Evolutionary conservation across 1,284 basidiomycete genomes (phyloP).

Genomic region (Boletus subluridellus): DNA sequence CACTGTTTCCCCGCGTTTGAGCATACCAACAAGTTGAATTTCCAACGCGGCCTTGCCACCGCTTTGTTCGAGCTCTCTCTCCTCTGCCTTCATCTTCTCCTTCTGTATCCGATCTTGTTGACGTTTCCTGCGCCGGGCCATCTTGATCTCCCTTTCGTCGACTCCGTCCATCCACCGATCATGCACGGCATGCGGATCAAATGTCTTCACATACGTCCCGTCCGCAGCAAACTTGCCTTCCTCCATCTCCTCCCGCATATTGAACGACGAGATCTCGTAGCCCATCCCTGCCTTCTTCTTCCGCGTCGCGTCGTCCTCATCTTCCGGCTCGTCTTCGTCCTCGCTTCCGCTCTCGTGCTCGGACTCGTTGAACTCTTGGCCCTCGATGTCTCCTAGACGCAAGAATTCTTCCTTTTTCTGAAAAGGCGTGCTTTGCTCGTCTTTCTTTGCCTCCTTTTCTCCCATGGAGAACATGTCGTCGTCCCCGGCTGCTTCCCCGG

Average conservation of each 20-base stretch:
- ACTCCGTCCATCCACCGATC: slow-evolving; percentile 94
- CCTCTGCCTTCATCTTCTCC: slow-evolving; percentile 71
- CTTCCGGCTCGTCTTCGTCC: slow-evolving; percentile 61
- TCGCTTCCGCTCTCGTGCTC: slow-evolving; percentile 45
- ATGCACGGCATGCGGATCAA: slow-evolving; percentile 88
- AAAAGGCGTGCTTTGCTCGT: slow-evolving; percentile 28
- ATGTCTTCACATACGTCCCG: slow-evolving; percentile 82
- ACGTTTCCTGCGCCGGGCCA: slow-evolving; percentile 69
- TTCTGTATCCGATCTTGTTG: slow-evolving; percentile 66
- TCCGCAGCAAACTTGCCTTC: slow-evolving; percentile 96
- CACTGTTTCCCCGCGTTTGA: slow-evolving; percentile 89
- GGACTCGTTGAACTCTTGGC: slow-evolving; percentile 80
- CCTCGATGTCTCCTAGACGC: slow-evolving; percentile 90
- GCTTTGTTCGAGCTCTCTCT: slow-evolving; percentile 58
- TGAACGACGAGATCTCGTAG: slow-evolving; percentile 90
- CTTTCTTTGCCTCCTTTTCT: slow-evolving; percentile 51
- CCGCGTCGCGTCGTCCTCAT: slow-evolving; percentile 75
- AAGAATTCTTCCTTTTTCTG: slow-evolving; percentile 72
- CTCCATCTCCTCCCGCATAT: slow-evolving; percentile 98
- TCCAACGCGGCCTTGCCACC: slow-evolving; percentile 70
- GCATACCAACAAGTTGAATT: slow-evolving; percentile 62
- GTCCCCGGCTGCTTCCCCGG: slow-evolving; percentile 49
- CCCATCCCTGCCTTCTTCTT: slow-evolving; percentile 87
- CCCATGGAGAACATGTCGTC: slow-evolving; percentile 87
- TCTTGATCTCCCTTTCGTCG: slow-evolving; percentile 83